Evolutionary conservation across 441 rosid genomes (phyloP).

Genomic region (Brassica balearica): DNA sequence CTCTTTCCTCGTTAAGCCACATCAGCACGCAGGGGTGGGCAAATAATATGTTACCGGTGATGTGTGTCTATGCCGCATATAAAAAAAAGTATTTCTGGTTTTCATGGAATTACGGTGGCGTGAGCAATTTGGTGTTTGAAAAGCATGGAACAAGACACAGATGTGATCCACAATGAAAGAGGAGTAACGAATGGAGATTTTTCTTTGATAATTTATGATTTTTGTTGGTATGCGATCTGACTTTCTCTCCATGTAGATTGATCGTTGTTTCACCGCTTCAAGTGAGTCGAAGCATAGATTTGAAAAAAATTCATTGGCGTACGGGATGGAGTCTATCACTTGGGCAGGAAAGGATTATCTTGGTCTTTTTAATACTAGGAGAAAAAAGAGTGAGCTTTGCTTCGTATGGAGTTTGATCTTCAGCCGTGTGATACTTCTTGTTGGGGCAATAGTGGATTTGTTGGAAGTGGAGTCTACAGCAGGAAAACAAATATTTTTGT

Average conservation of each 20-base stretch:
- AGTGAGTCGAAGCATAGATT: neutral
- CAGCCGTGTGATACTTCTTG: neutral
- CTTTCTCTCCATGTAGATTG: neutral
- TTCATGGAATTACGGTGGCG: neutral
- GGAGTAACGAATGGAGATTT: neutral
- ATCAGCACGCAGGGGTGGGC: too few species aligned
- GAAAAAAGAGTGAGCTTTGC: neutral
- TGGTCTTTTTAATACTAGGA: neutral
- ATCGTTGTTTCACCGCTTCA: neutral
- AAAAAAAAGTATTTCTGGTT: neutral
- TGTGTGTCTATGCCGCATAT: too few species aligned
- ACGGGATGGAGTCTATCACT: neutral
- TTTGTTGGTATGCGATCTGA: neutral
- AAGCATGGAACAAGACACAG: neutral
- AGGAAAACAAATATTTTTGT: neutral
- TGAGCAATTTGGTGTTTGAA: neutral
- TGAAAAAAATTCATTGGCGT: neutral
- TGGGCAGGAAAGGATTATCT: neutral
- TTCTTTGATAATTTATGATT: neutral
- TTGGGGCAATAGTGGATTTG: neutral
- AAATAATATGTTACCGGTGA: too few species aligned
- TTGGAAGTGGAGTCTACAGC: neutral
- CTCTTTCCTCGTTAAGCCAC: too few species aligned
- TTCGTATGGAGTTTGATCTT: neutral
- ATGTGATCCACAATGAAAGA: neutral